Evolutionary conservation across 768 basidiomycete genomes (phyloP), one percentile per base, ranked within the genome.

Genomic region (Amanita inopinata): DNA sequence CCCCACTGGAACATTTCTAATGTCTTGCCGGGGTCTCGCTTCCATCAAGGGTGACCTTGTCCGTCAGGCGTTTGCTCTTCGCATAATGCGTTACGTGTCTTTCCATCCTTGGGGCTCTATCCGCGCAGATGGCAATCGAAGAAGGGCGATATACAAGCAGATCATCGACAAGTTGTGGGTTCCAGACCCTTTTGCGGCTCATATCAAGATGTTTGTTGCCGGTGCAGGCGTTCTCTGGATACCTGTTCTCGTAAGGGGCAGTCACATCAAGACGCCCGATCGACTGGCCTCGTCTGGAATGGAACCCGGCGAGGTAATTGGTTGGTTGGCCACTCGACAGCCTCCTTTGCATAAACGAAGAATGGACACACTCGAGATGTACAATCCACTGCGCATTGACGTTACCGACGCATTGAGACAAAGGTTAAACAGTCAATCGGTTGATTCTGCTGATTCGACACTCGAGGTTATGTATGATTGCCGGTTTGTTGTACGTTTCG

Each of bases 51-150:
- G 70, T 30, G 56, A 58, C 0, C 48, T 59, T 12, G 53, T 73
- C 12, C 65, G 61, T 38, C 55, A 52, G 33, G 67, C 69, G 2
- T 52, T 79, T 33, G 54, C 78, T 47, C 58, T 71, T 32, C 71
- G 77, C 23, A 63, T 80, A 20, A 61, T 87, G 39, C 83, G 85
- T 10, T 83, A 78, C 51, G 62, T 78, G 31, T 89, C 87, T 0
- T 79, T 76, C 33, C 64, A 73, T 28, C 80, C 84, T 2, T 91
- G 88, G 88, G 88, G 88, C 3, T 76, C 76, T 35, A 52, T 70
- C 12, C 70, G 65, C 5, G 74, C 86, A 1, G 78, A 86, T 49
- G 75, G 69, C 2, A 60, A 70, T 46, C 70, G 87, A 24, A 69
- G 74, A 6, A 56, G 53, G 30, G 48, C 43, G 4, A 71, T 69